Evolutionary conservation across 2,329 filamentous ascomycete genomes (phyloP), one percentile per base, ranked within the genome.

Genomic region (Neonectria punicea): DNA sequence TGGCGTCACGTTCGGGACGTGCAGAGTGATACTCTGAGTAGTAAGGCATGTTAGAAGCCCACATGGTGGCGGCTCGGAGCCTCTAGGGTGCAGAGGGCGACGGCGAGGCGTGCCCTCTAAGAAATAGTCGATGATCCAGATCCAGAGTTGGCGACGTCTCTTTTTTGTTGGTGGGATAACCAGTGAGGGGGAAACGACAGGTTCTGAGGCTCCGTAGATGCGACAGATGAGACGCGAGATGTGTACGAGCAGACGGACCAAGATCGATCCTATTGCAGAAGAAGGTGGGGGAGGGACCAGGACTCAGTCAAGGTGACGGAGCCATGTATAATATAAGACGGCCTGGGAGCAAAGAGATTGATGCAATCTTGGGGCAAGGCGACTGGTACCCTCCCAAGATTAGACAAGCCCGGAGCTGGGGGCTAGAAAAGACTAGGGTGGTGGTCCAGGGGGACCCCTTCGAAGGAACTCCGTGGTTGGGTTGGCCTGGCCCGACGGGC

Each of bases 341-440:
- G 60, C 46, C 61, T 58, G 57, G 68, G 71, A 72, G 55, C 41
- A 56, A 63, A 70, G 73, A 74, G 73, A 74, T 73, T 74, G 73
- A 74, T 74, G 72, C 70, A 74, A 74, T 74, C 71, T 74, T 73
- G 73, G 73, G 72, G 67, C 68, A 69, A 68, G 63, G 70, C 65
- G 56, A 68, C 65, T 73, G 66, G 67, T 67, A 70, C 65, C 73
- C 70, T 71, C 65, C 64, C 71, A 70, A 70, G 71, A 73, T 69
- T 73, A 71, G 70, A 72, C 71, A 70, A 66, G 66, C 67, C 71
- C 69, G 67, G 62, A 66, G 63, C 70, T 72, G 70, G 68, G 49
- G 65, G 67, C 72, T 69, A 72, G 70, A 66, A 58, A 64, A 43
- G 68, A 70, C 71, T 70, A 72, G 72, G 72, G 70, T 66, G 61